These are phyloP conservation scores for Aristolochia californica DNA, from an alignment of 164 flowering plant species.

Conservation along the genomic window DNA sequence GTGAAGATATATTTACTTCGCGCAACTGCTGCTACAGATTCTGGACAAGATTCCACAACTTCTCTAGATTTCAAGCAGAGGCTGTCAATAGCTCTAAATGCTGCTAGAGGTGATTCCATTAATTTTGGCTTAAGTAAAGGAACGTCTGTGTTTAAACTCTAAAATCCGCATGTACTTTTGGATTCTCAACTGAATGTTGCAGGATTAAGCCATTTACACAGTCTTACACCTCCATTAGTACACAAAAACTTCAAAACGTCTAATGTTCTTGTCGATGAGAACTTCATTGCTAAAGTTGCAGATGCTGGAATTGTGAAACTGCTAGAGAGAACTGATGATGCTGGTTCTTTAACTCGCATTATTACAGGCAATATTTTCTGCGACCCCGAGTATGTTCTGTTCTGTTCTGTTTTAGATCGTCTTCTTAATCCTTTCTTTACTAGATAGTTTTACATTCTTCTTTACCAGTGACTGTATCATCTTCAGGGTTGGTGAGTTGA, in stretches of 20 bases:
- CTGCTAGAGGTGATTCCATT: conserved; percentile 51
- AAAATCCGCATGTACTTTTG: background rate
- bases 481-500: conserved; percentile 31
- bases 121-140: background rate
- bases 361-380: conserved; percentile 26
- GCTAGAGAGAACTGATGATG: conserved; percentile 38
- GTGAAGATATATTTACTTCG: background rate
- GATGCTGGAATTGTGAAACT: conserved; percentile 46
- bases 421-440: background rate
- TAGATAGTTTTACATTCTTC: background rate
- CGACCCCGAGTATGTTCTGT: conserved; percentile 52
- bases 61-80: conserved; percentile 64
- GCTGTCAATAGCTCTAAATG: conserved; percentile 56
- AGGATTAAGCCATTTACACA: conserved; percentile 58
- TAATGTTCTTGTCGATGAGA: conserved; percentile 74
- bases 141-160: background rate
- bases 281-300: conserved; percentile 68
- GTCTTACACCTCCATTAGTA: conserved; percentile 41
- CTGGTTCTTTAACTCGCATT: conserved; percentile 32
- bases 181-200: conserved; percentile 10
- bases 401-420: background rate
- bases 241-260: conserved; percentile 63
- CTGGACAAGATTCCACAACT: conserved; percentile 26
- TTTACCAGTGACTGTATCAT: background rate
- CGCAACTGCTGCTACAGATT: conserved; percentile 18